phyloP scores from a whole-genome alignment of 768 basidiomycete species.

The Boletus pseudo-olivaceus region DNA sequence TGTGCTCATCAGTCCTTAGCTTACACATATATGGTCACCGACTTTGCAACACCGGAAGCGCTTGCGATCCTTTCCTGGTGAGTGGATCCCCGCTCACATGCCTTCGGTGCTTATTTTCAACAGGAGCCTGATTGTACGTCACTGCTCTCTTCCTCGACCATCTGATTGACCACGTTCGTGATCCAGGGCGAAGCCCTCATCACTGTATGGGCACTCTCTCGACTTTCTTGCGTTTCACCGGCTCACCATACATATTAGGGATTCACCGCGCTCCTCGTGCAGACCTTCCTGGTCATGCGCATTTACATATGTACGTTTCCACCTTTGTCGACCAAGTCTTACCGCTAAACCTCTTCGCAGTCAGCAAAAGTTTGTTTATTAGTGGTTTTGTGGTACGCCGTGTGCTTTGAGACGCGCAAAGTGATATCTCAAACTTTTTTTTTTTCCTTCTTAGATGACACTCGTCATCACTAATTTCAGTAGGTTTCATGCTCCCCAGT shows the following conservation, averaged over 20 bases:
- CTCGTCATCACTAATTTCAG: constrained; percentile 44
- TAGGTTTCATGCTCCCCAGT: constrained; percentile 6
- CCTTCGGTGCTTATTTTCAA: neutral
- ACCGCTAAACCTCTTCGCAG: constrained; percentile 28
- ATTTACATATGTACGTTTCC: constrained; percentile 45
- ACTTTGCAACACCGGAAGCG: constrained; percentile 31
- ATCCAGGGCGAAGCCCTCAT: constrained; percentile 50
- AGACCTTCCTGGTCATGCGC: constrained; percentile 53
- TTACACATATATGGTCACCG: constrained; percentile 46
- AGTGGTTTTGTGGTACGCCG: constrained; percentile 34
- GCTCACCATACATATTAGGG: constrained; percentile 22
- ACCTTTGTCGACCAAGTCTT: neutral
- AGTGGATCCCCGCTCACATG: constrained; percentile 10
- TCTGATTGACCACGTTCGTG: neutral
- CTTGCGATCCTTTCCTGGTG: constrained; percentile 46
- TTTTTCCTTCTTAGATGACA: constrained; percentile 8
- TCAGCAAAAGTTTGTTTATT: constrained; percentile 46
- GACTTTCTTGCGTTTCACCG: neutral
- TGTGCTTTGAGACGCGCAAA: neutral
- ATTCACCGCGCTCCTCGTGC: constrained; percentile 53
- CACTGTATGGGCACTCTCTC: constrained; percentile 34
- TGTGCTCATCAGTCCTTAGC: constrained; percentile 28
- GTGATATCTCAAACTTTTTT: neutral
- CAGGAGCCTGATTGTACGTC: constrained; percentile 29
- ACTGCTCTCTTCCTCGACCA: too few relatives aligned